Conservation (phyloP, 495 filamentous ascomycete species). For the Xylaria castorea region DNA sequence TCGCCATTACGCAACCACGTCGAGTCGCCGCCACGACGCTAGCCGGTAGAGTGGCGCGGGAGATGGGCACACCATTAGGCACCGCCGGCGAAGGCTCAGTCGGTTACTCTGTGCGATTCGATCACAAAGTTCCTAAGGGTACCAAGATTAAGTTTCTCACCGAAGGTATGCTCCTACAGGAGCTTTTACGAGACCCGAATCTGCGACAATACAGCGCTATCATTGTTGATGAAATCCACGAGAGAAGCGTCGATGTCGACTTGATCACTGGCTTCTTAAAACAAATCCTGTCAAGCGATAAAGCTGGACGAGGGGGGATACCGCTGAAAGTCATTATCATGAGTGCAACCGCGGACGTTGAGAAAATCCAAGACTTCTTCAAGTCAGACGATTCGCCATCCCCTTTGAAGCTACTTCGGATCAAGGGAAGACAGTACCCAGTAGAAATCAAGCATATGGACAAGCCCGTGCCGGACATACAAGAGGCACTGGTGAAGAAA, state of each 20-base stretch:
- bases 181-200: slow-evolving; percentile 85
- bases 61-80: slow-evolving; percentile 87
- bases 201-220: slow-evolving; percentile 86
- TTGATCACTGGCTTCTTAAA: slow-evolving; percentile 86
- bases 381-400: slow-evolving; percentile 36
- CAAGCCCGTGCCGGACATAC: slow-evolving; percentile 80
- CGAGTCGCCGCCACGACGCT: slow-evolving; percentile 94
- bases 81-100: slow-evolving; percentile 59
- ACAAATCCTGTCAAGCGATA: slow-evolving; percentile 67
- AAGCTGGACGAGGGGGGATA: slow-evolving; percentile 67
- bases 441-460: slow-evolving; percentile 80
- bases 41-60: slow-evolving; percentile 84
- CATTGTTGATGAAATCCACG: slow-evolving; percentile 96
- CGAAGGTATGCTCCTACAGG: slow-evolving; percentile 95
- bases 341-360: slow-evolving; percentile 94
- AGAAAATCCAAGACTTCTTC: slow-evolving; percentile 78
- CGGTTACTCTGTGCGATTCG: slow-evolving; percentile 94
- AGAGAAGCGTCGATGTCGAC: slow-evolving; percentile 96
- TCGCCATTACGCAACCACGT: slow-evolving; percentile 94
- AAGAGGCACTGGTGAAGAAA: slow-evolving; percentile 78
- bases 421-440: slow-evolving; percentile 87
- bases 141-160: slow-evolving; percentile 92
- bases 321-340: slow-evolving; percentile 91
- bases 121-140: slow-evolving; percentile 72
- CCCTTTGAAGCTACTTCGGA: slow-evolving; percentile 65